Evolutionary conservation across 305 asterid genomes (phyloP), one percentile per base, ranked within the genome.

Genomic region (Fraxinus dipetala): DNA sequence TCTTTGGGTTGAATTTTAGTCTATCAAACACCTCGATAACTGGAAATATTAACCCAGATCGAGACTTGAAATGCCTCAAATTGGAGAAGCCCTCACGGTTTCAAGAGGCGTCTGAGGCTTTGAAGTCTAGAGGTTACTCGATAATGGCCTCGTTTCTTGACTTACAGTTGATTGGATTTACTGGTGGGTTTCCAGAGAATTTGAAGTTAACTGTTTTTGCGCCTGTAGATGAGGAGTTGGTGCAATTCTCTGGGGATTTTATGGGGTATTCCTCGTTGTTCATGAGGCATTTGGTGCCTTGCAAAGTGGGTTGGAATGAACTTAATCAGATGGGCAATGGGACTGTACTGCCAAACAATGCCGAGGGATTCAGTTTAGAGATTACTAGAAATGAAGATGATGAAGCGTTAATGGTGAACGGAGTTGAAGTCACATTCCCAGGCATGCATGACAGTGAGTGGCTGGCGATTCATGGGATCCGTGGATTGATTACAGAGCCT

Each of bases 131-230:
- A 81, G 98, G 97, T 24, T 90, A 90, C 83, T 82, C 95, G 4
- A 87, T 94, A 6, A 84, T 94, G 82, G 93, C 92, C 22, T 81
- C 94, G 31, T 92, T 94, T 81, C 93, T 95, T 3, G 97, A 93
- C 11, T 67, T 93, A 84, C 99, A 95, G 87, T 61, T 95, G 36
- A 73, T 84, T 26, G 98, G 96, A 1, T 90, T 83, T 61, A 77
- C 28, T 5, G 83, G 80, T 28, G 74, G 48, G 10, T 75, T 40
- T 65, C n/a, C 85, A 16, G 85, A 73, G 70, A 81, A 81, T 14
- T 61, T 83, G 82, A 87, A 79, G 56, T 84, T 90, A 89, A 95
- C 97, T 2, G 84, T 93, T 5, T 91, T 95, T 30, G 94, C 95
- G 0, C 98, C 99, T 0, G 40, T 82, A 26, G 97, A 93, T 1